A percentile compares a stretch with the other conserved stretches of the same genome.
These are phyloP conservation scores for Lichtheimia corymbifera DNA, from an alignment of 371 early-diverging fungal species.

Conservation along the genomic window DNA sequence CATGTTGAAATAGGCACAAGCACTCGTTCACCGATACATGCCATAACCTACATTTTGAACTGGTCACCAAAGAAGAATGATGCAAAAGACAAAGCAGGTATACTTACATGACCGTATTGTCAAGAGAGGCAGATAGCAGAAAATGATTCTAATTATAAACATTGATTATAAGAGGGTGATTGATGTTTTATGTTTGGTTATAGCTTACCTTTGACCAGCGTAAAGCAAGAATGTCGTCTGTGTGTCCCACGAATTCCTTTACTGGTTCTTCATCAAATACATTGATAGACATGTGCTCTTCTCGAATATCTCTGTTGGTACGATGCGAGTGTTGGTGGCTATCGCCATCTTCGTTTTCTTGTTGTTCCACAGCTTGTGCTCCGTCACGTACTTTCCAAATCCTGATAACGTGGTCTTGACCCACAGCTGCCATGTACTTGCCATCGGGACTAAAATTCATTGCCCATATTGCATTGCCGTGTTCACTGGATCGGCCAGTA, in stretches of 20 bases:
- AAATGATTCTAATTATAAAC: slow-evolving; percentile 60
- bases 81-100: background rate
- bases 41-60: slow-evolving; percentile 66
- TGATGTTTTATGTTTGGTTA: background rate
- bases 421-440: slow-evolving; percentile 76
- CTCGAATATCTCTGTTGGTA: background rate
- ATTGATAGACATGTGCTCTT: slow-evolving; percentile 33
- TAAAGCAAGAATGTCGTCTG: slow-evolving; percentile 73
- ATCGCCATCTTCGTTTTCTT: background rate
- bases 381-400: slow-evolving; percentile 67
- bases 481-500: slow-evolving; percentile 6
- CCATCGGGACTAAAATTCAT: slow-evolving; percentile 81
- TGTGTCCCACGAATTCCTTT: slow-evolving; percentile 71
- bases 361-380: slow-evolving; percentile 12
- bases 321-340: background rate
- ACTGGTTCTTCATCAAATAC: slow-evolving; percentile 70
- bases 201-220: slow-evolving; percentile 76
- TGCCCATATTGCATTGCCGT: slow-evolving; percentile 44
- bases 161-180: no score
- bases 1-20: slow-evolving; percentile 77
- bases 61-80: background rate
- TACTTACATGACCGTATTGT: slow-evolving; percentile 70
- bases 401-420: slow-evolving; percentile 71
- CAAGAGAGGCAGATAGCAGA: slow-evolving; percentile 81
- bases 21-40: slow-evolving; percentile 73